A percentile compares a stretch with the other conserved stretches of the same genome.
phyloP scores from a whole-genome alignment of 2,329 filamentous ascomycete species.

The Ophiostoma sp. region DNA sequence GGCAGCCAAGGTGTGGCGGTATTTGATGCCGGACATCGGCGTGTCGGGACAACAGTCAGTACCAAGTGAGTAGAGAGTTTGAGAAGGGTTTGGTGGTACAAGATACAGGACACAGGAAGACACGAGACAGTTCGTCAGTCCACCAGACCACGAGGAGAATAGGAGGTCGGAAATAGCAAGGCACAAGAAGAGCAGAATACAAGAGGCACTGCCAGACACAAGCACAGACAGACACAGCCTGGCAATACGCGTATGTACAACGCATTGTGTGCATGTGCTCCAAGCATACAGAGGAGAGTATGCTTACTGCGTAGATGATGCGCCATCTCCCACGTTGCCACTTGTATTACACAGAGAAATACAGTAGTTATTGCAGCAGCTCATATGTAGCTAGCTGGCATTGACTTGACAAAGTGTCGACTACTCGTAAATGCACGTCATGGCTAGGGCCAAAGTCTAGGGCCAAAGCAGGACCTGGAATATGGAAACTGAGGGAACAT shows the following conservation, averaged over 20 bases:
- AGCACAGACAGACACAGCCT: not conserved
- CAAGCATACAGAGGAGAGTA: not conserved
- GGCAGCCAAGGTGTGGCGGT: not conserved
- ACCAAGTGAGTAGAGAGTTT: not conserved
- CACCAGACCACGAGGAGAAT: not conserved
- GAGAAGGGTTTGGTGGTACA: not conserved
- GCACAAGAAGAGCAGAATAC: not conserved
- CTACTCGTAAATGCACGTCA: constrained; percentile 9
- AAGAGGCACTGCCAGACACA: no score
- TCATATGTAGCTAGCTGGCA: not conserved
- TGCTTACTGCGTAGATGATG: not conserved
- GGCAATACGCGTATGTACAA: not conserved
- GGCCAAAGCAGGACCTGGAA: not conserved
- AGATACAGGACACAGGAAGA: not conserved
- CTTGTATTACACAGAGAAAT: not conserved
- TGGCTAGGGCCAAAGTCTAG: not conserved
- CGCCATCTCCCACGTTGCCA: not conserved
- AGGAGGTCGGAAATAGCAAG: not conserved
- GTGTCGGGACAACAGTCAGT: not conserved
- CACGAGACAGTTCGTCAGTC: no score
- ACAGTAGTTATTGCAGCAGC: not conserved
- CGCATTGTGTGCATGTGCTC: not conserved
- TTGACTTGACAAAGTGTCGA: not conserved
- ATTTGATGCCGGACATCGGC: constrained; percentile 7
- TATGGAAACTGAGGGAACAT: not conserved